These are phyloP conservation scores for Trichoderma sp. DNA, from an alignment of 2,329 filamentous ascomycete genomes.

Conservation along the genomic window DNA sequence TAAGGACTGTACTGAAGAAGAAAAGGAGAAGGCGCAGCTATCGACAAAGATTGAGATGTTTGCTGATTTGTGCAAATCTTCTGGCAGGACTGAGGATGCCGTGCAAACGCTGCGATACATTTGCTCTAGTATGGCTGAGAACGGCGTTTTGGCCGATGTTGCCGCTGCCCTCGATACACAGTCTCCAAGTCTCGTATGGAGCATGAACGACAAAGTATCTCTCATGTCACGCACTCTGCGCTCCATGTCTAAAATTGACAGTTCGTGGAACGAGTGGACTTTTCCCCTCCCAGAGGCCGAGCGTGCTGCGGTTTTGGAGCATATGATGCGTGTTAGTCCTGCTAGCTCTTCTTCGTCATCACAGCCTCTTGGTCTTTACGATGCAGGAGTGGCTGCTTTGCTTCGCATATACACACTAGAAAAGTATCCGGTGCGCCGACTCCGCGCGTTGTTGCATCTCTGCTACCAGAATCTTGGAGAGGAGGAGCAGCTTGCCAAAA, in stretches of 20 bases:
- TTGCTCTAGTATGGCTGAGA: slow-evolving; percentile 58
- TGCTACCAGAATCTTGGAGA: slow-evolving; percentile 49
- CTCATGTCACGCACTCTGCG: slow-evolving; percentile 58
- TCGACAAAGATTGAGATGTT: slow-evolving; percentile 64
- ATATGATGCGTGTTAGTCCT: slow-evolving; percentile 54
- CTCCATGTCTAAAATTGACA: slow-evolving; percentile 58
- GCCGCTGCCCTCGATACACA: slow-evolving; percentile 46
- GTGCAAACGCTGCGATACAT: slow-evolving; percentile 57
- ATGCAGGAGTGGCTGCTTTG: slow-evolving; percentile 46
- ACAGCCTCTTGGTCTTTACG: slow-evolving; percentile 40
- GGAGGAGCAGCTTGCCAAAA: slow-evolving; percentile 36
- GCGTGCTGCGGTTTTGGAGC: slow-evolving; percentile 58
- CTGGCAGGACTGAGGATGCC: slow-evolving; percentile 55
- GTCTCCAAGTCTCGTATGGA: slow-evolving; percentile 54
- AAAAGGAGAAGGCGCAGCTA: slow-evolving; percentile 59
- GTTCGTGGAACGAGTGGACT: slow-evolving; percentile 55
- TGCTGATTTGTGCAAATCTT: slow-evolving; percentile 56
- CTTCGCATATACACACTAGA: slow-evolving; percentile 50
- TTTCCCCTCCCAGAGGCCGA: slow-evolving; percentile 50
- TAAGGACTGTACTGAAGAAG: slow-evolving; percentile 49
- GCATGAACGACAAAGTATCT: slow-evolving; percentile 46
- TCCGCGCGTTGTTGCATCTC: slow-evolving; percentile 51
- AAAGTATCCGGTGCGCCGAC: slow-evolving; percentile 50
- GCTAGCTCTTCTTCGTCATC: slow-evolving; percentile 34
- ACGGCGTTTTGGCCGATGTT: slow-evolving; percentile 55